A percentile compares a stretch with the other conserved stretches of the same genome.
Evolutionary conservation across 495 filamentous ascomycete species (phyloP).

Genomic region (Niebla homalea): DNA sequence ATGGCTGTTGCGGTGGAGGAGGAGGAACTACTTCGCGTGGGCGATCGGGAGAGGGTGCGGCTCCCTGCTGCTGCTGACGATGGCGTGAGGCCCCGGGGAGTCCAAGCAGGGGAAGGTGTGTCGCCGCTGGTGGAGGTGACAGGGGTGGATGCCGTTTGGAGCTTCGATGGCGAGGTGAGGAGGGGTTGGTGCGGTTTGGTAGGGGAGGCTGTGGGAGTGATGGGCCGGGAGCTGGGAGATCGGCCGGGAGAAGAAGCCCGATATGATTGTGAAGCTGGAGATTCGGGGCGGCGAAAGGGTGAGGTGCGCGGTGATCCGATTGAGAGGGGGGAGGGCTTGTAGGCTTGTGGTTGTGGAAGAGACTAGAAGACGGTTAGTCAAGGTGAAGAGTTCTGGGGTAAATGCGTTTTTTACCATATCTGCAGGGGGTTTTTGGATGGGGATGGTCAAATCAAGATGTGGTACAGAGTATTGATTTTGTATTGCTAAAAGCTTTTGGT

Average conservation of each 20-base stretch:
- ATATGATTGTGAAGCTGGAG: conserved; percentile 30
- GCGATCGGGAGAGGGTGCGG: conserved; percentile 7
- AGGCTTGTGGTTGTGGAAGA: conserved; percentile 35
- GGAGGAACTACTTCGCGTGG: conserved; percentile 1
- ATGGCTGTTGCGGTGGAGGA: background rate
- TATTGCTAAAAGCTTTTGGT: background rate
- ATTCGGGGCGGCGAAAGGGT: conserved; percentile 58
- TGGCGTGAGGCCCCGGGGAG: conserved; percentile 19
- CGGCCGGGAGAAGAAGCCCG: conserved; percentile 32
- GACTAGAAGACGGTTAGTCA: conserved; percentile 21
- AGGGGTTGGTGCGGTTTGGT: conserved; percentile 8
- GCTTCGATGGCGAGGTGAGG: conserved; percentile 26
- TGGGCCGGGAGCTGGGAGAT: conserved; percentile 37
- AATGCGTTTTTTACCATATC: background rate
- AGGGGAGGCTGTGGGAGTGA: conserved; percentile 12
- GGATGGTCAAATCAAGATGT: background rate
- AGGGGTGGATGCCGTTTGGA: conserved; percentile 18
- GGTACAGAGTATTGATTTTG: too few species aligned
- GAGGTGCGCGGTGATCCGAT: conserved; percentile 57
- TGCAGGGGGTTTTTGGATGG: background rate
- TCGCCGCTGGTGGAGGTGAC: conserved; percentile 11
- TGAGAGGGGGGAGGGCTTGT: conserved; percentile 60
- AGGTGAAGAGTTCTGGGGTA: background rate
- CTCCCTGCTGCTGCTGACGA: conserved; percentile 11
- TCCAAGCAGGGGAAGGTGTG: conserved; percentile 16